phyloP scores from a whole-genome alignment of 1,284 basidiomycete species.

The Moesziomyces aphidis region DNA sequence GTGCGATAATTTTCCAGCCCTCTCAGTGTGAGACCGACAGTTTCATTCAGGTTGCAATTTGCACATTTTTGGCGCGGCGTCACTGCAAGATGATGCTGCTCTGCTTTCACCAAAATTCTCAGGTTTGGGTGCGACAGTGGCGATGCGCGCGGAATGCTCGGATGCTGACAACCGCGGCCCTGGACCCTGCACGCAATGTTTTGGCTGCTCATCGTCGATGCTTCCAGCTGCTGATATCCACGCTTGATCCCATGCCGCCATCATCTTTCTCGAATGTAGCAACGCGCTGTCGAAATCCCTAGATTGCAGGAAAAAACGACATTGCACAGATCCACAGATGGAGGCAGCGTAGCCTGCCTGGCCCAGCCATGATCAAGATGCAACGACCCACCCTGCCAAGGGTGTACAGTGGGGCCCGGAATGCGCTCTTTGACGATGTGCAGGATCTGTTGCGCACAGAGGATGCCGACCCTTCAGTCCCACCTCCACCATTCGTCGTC shows the following conservation, averaged over 20 bases:
- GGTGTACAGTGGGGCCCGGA: conserved; percentile 22
- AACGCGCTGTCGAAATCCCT: no score
- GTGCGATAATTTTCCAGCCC: background rate
- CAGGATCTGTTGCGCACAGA: conserved; percentile 19
- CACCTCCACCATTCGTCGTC: conserved; percentile 21
- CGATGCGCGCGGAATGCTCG: background rate
- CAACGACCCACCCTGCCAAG: conserved; percentile 24
- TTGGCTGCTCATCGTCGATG: background rate
- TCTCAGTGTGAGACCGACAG: background rate
- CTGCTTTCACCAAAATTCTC: background rate
- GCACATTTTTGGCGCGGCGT: background rate
- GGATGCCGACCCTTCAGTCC: background rate
- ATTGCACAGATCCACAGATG: background rate
- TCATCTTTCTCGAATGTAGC: no score
- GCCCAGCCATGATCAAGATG: conserved; percentile 22
- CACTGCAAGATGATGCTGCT: conserved; percentile 32
- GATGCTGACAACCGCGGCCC: background rate
- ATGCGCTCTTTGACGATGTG: conserved; percentile 36
- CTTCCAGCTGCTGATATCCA: no score
- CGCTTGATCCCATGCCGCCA: no score
- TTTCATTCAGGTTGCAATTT: background rate
- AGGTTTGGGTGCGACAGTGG: background rate
- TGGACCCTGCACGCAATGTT: background rate
- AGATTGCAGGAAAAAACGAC: no score
- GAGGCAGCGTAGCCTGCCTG: background rate